phyloP scores from a whole-genome alignment of 2,329 filamentous ascomycete genomes.

The Camptophora hylomeconis region DNA sequence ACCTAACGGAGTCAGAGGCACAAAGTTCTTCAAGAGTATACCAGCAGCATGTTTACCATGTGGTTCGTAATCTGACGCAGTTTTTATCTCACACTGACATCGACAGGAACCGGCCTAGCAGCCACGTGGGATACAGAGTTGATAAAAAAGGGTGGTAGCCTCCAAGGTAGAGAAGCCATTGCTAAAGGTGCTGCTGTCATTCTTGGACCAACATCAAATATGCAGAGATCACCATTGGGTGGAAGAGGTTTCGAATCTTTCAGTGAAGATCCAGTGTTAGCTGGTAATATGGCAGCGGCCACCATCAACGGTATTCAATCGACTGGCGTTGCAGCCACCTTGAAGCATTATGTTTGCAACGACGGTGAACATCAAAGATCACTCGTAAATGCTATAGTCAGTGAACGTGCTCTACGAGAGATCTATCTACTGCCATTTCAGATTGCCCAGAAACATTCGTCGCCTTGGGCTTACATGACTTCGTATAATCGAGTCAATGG shows the following conservation, averaged over 20 bases:
- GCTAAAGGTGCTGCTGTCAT: slow-evolving; percentile 63
- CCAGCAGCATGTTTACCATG: slow-evolving; percentile 68
- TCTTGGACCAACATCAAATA: slow-evolving; percentile 65
- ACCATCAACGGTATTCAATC: slow-evolving; percentile 63
- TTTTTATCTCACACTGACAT: slow-evolving; percentile 2
- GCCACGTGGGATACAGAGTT: slow-evolving; percentile 67
- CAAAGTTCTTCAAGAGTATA: slow-evolving; percentile 53
- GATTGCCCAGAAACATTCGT: slow-evolving; percentile 43
- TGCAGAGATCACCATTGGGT: slow-evolving; percentile 71
- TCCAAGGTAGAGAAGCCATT: slow-evolving; percentile 58
- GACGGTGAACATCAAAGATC: slow-evolving; percentile 34
- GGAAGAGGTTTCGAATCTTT: slow-evolving; percentile 80
- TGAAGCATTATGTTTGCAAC: slow-evolving; percentile 50
- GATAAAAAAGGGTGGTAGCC: slow-evolving; percentile 54
- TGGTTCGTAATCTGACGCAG: slow-evolving; percentile 7
- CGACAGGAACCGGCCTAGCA: slow-evolving; percentile 54
- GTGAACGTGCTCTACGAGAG: slow-evolving; percentile 44
- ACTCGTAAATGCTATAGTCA: slow-evolving; percentile 30
- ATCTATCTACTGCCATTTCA: slow-evolving; percentile 54
- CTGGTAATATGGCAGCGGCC: slow-evolving; percentile 57
- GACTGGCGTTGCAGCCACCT: slow-evolving; percentile 59
- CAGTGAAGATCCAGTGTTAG: slow-evolving; percentile 68
- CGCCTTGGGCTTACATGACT: slow-evolving; percentile 45
- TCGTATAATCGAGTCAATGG: slow-evolving; percentile 47
- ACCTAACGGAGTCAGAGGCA: slow-evolving; percentile 56